Percentiles rank a stretch among this genome's conserved stretches.
Evolutionary conservation across 2,329 filamentous ascomycete genomes (phyloP).

Genomic region (Colletotrichum neosansevieriae): DNA sequence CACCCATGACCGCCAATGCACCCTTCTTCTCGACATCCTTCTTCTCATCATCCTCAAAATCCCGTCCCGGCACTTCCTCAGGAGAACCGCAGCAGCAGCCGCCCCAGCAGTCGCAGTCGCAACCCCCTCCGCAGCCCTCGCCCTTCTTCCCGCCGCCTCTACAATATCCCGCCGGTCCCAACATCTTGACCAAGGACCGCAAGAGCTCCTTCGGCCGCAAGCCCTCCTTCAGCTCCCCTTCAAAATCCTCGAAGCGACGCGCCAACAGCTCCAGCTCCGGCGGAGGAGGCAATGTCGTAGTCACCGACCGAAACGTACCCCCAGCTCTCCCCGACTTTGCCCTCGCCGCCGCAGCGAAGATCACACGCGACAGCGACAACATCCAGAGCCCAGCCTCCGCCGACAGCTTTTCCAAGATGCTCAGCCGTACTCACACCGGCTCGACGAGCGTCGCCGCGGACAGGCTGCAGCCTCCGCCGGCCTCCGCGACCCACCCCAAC

Average conservation of each 20-base stretch:
- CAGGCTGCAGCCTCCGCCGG: slow-evolving; percentile 46
- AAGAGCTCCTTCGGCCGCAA: slow-evolving; percentile 67
- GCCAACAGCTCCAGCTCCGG: slow-evolving; percentile 59
- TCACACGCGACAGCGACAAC: slow-evolving; percentile 49
- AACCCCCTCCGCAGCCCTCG: slow-evolving; percentile 37
- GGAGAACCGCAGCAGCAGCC: slow-evolving; percentile 35
- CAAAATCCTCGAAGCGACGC: slow-evolving; percentile 49
- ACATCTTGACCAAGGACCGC: slow-evolving; percentile 59
- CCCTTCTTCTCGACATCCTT: slow-evolving; percentile 53
- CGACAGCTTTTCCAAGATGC: slow-evolving; percentile 58
- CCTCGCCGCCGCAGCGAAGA: slow-evolving; percentile 61
- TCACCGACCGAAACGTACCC: slow-evolving; percentile 61
- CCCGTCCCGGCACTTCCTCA: slow-evolving; percentile 42
- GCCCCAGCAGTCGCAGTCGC: slow-evolving; percentile 36
- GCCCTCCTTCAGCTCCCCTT: slow-evolving; percentile 60
- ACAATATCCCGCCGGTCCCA: slow-evolving; percentile 44
- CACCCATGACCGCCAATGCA: slow-evolving; percentile 44
- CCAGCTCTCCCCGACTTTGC: slow-evolving; percentile 68
- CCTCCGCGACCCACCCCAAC: slow-evolving; percentile 42
- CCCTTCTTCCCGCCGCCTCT: slow-evolving; percentile 38
- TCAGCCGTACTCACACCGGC: slow-evolving; percentile 55
- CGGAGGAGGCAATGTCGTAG: slow-evolving; percentile 52
- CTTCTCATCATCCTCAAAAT: slow-evolving; percentile 49
- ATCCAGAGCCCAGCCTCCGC: slow-evolving; percentile 45
- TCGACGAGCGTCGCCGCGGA: slow-evolving; percentile 47